A percentile compares a stretch with the other conserved stretches of the same genome.
phyloP scores from a whole-genome alignment of 306 rosid genomes.

The Vachellia pachyceras region DNA sequence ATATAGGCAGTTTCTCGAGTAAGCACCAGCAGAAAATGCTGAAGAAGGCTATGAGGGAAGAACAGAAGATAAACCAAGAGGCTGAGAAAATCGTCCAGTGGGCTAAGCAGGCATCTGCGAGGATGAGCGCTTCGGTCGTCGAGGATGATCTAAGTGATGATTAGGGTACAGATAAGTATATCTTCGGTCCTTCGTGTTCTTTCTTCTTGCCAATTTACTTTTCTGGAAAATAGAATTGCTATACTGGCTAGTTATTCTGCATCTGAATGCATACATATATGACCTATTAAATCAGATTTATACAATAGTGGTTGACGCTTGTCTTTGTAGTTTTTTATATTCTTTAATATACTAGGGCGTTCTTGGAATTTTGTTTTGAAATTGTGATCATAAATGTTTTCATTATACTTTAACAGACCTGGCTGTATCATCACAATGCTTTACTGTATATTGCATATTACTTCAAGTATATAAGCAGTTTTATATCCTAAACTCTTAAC shows the following conservation, averaged over 20 bases:
- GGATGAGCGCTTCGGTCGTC: slow-evolving; percentile 53
- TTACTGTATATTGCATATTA: not conserved
- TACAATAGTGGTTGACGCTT: slow-evolving; percentile 2
- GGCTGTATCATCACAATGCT: not conserved
- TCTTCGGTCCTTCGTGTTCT: not conserved
- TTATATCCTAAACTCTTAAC: not conserved
- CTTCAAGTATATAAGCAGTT: not conserved
- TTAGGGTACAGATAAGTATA: slow-evolving; percentile 32
- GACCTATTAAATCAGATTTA: not conserved
- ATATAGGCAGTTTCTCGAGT: slow-evolving; percentile 63
- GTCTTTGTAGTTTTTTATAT: not conserved
- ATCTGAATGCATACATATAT: not conserved
- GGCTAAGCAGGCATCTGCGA: slow-evolving; percentile 73
- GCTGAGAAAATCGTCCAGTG: slow-evolving; percentile 73
- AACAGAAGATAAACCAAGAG: slow-evolving; percentile 74
- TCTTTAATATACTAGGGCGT: not conserved
- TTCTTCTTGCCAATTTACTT: not conserved
- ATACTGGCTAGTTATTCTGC: not conserved
- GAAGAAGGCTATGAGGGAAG: slow-evolving; percentile 76
- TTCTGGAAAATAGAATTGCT: not conserved
- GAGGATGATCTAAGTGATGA: slow-evolving; percentile 72
- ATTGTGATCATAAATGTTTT: slow-evolving; percentile 1
- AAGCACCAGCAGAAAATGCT: slow-evolving; percentile 66
- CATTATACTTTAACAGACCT: not conserved
- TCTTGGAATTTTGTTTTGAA: not conserved